A percentile compares a stretch with the other conserved stretches of the same genome.
Conservation (phyloP, 805 yeast genomes). For the Blastobotrys attinorum region DNA sequence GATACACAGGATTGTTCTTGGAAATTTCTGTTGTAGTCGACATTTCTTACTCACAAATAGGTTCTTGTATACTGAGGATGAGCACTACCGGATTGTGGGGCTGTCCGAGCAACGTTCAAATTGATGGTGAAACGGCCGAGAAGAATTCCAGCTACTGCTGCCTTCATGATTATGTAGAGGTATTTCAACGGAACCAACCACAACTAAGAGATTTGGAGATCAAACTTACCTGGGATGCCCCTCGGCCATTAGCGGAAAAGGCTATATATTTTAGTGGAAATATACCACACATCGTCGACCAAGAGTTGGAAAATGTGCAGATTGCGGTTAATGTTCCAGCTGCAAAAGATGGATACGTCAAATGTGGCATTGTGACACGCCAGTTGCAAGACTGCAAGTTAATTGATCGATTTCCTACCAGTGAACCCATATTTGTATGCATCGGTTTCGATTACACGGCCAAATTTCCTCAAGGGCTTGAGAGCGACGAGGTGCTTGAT, state of each 20-base stretch:
- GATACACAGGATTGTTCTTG: too few species aligned
- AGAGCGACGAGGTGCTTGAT: too few species aligned
- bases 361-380: neutral
- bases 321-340: neutral
- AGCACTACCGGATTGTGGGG: neutral
- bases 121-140: neutral
- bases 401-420: neutral
- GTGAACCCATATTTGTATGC: too few species aligned
- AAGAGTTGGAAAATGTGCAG: neutral
- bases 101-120: neutral
- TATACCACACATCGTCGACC: neutral
- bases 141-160: too few species aligned
- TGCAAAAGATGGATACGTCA: neutral
- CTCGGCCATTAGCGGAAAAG: neutral
- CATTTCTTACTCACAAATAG: neutral
- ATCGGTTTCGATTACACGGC: too few species aligned
- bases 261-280: neutral
- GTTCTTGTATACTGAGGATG: neutral
- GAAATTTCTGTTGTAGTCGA: neutral
- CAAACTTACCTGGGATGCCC: neutral
- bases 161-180: neutral
- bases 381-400: neutral
- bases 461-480: too few species aligned
- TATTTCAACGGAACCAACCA: neutral
- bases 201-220: constrained; percentile 1